Evolutionary conservation across 2,329 filamentous ascomycete genomes (phyloP).

Genomic region (Pseudogymnoascus sp.): DNA sequence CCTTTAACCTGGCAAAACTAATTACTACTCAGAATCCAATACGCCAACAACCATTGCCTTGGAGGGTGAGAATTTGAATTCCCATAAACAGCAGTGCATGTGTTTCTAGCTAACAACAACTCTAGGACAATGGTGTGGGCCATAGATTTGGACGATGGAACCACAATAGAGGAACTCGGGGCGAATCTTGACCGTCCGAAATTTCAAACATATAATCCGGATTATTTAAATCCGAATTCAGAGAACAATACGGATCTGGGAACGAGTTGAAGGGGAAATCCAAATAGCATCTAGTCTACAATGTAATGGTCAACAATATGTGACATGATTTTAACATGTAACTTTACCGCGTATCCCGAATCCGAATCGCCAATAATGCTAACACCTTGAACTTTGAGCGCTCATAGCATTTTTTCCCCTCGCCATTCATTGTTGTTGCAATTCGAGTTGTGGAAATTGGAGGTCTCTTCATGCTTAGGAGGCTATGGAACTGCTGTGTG

Average conservation of each 20-base stretch:
- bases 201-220: neutral
- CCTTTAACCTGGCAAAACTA: neutral
- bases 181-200: conserved; percentile 3
- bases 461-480: neutral
- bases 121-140: conserved; percentile 6
- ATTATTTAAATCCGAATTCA: neutral
- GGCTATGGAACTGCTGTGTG: neutral
- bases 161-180: conserved; percentile 8
- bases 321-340: neutral
- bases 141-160: conserved; percentile 9
- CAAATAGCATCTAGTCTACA: neutral
- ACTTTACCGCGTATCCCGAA: neutral
- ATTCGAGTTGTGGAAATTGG: no score
- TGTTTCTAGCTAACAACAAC: neutral
- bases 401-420: no score
- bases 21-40: neutral
- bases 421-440: no score
- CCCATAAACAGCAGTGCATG: neutral
- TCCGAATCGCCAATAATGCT: neutral
- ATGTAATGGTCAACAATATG: neutral
- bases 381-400: neutral
- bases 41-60: neutral
- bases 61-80: neutral
- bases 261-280: neutral
- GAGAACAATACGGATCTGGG: neutral